These are phyloP conservation scores for Zarea fungicola DNA, from an alignment of 2,329 filamentous ascomycete genomes.

Conservation along the genomic window DNA sequence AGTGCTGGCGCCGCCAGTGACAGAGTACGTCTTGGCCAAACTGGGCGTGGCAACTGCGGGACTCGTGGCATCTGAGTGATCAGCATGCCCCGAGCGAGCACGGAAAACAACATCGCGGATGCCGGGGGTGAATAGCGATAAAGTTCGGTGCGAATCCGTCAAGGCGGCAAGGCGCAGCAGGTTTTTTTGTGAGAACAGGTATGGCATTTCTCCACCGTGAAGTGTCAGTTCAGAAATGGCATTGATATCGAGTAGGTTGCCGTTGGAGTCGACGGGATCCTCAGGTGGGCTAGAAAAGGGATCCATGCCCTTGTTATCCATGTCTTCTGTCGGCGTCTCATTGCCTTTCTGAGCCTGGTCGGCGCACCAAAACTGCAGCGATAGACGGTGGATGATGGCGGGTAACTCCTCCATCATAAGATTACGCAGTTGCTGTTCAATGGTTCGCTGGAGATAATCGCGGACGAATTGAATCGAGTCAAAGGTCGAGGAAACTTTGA, in stretches of 20 bases:
- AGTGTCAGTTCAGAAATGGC: conserved; percentile 73
- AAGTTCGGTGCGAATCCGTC: conserved; percentile 80
- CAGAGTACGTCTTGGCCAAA: conserved; percentile 59
- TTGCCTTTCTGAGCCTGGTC: conserved; percentile 59
- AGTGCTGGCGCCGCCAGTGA: conserved; percentile 51
- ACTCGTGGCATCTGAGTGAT: conserved; percentile 57
- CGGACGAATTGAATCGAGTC: conserved; percentile 98
- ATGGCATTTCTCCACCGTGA: conserved; percentile 78
- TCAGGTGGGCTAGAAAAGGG: conserved; percentile 76
- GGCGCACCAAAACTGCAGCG: conserved; percentile 81
- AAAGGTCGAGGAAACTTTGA: conserved; percentile 98
- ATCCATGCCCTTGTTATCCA: conserved; percentile 62
- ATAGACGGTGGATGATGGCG: conserved; percentile 91
- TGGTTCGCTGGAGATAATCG: conserved; percentile 93
- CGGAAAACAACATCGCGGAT: conserved; percentile 87
- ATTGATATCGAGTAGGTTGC: conserved; percentile 68
- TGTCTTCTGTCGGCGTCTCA: conserved; percentile 42
- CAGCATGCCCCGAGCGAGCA: conserved; percentile 78
- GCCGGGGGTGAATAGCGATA: conserved; percentile 88
- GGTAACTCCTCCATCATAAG: conserved; percentile 98
- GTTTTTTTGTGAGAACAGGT: conserved; percentile 93
- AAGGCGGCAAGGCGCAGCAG: conserved; percentile 75
- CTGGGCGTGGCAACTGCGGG: conserved; percentile 45
- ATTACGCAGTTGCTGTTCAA: conserved; percentile 86
- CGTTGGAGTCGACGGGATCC: conserved; percentile 75